phyloP scores from a whole-genome alignment of 495 filamentous ascomycete genomes.

The Ramalina intermedia region DNA sequence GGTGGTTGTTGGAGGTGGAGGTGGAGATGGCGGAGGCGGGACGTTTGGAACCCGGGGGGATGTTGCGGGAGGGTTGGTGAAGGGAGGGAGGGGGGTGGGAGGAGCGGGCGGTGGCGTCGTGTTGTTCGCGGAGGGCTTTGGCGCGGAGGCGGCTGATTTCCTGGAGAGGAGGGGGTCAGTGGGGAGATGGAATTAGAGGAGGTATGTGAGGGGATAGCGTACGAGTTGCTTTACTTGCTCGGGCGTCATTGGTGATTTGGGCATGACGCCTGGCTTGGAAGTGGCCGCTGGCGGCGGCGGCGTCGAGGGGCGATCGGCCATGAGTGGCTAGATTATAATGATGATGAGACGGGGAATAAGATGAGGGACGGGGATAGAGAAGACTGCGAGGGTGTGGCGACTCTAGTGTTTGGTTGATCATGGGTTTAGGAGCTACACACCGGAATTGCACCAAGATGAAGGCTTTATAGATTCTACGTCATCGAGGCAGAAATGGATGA shows the following conservation, averaged over 20 bases:
- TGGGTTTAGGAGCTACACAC: no score
- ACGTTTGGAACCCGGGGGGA: conserved; percentile 40
- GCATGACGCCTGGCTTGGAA: conserved; percentile 24
- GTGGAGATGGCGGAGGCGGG: conserved; percentile 48
- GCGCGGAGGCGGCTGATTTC: conserved; percentile 85
- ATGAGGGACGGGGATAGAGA: not conserved
- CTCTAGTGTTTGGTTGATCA: no score
- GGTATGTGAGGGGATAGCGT: conserved; percentile 13
- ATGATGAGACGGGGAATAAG: not conserved
- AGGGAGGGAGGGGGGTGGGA: conserved; percentile 11
- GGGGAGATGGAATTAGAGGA: conserved; percentile 1
- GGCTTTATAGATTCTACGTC: no score
- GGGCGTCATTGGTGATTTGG: conserved; percentile 49
- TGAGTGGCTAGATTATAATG: not conserved
- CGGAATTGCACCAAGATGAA: no score
- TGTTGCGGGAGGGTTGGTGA: conserved; percentile 17
- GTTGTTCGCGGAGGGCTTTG: conserved; percentile 68
- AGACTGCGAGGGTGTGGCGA: no score
- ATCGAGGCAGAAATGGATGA: no score
- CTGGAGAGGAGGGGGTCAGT: conserved; percentile 25
- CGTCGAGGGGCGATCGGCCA: conserved; percentile 36
- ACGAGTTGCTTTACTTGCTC: conserved; percentile 60
- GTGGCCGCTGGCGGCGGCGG: conserved; percentile 35
- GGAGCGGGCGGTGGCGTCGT: conserved; percentile 32
- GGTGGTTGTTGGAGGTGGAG: conserved; percentile 31